phyloP scores from a whole-genome alignment of 139 green algal genomes.

The Raphidocelis subcapitata region DNA sequence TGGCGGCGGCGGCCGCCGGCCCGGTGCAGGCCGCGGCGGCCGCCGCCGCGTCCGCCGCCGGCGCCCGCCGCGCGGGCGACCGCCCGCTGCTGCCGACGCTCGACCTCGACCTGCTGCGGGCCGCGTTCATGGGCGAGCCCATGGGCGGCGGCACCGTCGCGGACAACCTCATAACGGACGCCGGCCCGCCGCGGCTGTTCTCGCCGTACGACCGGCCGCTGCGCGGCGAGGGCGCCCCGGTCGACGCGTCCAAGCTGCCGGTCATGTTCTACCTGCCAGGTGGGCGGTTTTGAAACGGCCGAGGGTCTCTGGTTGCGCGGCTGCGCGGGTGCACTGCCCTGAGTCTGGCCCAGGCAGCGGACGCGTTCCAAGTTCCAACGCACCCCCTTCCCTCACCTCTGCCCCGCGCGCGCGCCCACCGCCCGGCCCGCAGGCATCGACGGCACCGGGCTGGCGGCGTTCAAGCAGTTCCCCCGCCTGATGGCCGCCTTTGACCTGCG shows the following conservation, averaged over 20 bases:
- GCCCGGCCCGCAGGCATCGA: slow-evolving; percentile 13
- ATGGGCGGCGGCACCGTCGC: neutral
- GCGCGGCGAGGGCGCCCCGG: too few species aligned
- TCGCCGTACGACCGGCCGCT: too few species aligned
- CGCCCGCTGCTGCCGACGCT: slow-evolving; percentile 14
- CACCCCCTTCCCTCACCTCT: too few species aligned
- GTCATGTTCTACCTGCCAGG: slow-evolving; percentile 79
- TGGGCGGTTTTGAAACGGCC: neutral
- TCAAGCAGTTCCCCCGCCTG: slow-evolving; percentile 74
- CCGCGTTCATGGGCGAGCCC: slow-evolving; percentile 19
- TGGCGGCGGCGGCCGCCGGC: too few species aligned
- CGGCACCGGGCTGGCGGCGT: slow-evolving; percentile 48
- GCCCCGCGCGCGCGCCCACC: too few species aligned
- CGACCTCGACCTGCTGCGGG: slow-evolving; percentile 7
- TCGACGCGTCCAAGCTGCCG: too few species aligned
- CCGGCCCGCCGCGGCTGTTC: slow-evolving; percentile 32
- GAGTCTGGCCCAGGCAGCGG: too few species aligned
- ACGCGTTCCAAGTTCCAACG: too few species aligned
- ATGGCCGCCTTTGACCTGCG: slow-evolving; percentile 72
- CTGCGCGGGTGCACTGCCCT: too few species aligned
- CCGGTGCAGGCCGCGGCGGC: neutral
- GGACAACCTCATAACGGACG: neutral
- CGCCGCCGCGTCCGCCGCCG: neutral
- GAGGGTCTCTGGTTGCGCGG: too few species aligned
- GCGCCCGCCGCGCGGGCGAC: neutral